These are phyloP conservation scores for Nemania diffusa DNA, from an alignment of 2,329 filamentous ascomycete genomes.

Conservation along the genomic window DNA sequence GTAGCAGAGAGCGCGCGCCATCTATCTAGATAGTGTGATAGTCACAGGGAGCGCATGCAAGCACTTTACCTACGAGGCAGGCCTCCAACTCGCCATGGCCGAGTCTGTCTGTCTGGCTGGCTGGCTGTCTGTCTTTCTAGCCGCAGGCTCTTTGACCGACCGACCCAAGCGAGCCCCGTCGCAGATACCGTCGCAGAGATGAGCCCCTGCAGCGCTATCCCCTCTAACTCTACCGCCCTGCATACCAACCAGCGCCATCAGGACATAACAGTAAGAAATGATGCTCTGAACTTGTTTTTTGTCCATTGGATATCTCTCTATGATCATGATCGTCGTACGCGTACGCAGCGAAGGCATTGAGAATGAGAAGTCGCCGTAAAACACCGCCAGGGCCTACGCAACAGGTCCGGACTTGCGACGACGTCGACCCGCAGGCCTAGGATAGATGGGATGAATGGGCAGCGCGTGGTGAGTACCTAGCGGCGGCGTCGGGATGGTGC, in stretches of 20 bases:
- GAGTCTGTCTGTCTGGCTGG: neutral
- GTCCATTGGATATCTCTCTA: no score
- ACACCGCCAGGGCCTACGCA: no score
- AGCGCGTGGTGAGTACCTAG: neutral
- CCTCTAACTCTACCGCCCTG: neutral
- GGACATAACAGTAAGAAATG: no score
- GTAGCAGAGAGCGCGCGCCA: no score
- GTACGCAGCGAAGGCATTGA: no score
- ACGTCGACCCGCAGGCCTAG: no score
- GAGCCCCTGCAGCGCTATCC: neutral
- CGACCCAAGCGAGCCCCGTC: neutral
- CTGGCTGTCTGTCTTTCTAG: neutral
- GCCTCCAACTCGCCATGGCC: neutral
- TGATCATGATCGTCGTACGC: no score
- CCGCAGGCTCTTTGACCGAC: neutral
- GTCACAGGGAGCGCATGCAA: neutral
- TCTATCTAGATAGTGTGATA: no score
- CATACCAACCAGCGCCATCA: no score
- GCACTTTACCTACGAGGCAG: neutral
- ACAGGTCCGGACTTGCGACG: no score
- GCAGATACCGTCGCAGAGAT: slow-evolving; percentile 8
- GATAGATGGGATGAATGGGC: neutral
- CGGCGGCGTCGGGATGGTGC: neutral
- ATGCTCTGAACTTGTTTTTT: no score
- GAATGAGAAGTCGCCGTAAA: no score